Percentiles rank a stretch among this genome's conserved stretches.
Evolutionary conservation across 2,329 filamentous ascomycete genomes (phyloP).

Genomic region (Paecilomyces sp.): DNA sequence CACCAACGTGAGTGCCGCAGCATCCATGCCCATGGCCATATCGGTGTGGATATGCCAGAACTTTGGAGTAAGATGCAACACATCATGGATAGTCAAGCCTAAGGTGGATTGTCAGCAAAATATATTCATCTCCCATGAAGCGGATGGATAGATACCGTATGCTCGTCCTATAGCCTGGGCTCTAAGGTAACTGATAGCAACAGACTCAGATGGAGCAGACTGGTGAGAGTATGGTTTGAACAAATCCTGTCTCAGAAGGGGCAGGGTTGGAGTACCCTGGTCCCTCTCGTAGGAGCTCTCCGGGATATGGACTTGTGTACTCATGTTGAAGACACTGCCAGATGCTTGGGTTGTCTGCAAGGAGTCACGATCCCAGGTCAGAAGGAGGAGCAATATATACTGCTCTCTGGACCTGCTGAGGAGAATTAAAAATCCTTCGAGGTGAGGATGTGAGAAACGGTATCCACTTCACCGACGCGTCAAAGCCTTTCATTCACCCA

Average conservation of each 20-base stretch:
- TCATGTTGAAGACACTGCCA: not conserved
- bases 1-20: slow-evolving; percentile 62
- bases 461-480: not conserved
- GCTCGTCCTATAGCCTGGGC: not conserved
- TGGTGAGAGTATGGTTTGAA: not conserved
- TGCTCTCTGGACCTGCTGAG: not conserved
- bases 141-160: not conserved
- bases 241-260: not conserved
- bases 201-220: not conserved
- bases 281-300: not conserved
- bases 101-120: not conserved
- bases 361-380: not conserved
- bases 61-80: slow-evolving; percentile 4
- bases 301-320: not conserved
- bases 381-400: not conserved
- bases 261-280: not conserved
- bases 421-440: not conserved
- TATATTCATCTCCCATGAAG: not conserved
- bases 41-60: slow-evolving; percentile 4
- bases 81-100: slow-evolving; percentile 4
- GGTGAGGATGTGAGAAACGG: not conserved
- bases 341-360: not conserved
- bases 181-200: not conserved
- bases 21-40: slow-evolving; percentile 75
- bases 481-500: not conserved